Percentiles rank a stretch among this genome's conserved stretches.
Evolutionary conservation across 768 basidiomycete genomes (phyloP).

Genomic region (Hericium coralloides): DNA sequence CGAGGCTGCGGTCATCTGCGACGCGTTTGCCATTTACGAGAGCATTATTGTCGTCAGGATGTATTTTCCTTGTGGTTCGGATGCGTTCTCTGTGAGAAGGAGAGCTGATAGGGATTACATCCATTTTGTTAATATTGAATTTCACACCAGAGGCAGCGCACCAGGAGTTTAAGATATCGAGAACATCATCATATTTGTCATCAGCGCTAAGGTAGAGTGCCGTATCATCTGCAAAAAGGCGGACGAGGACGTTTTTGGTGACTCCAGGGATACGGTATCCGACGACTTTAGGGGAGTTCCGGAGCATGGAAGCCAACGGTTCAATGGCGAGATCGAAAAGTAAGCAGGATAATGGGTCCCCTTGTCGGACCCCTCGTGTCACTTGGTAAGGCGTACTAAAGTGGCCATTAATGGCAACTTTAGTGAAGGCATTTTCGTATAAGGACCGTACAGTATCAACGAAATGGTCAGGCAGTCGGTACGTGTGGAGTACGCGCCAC

Average conservation of each 20-base stretch:
- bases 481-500: not conserved
- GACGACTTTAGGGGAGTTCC: not conserved
- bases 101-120: too few species aligned
- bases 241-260: not conserved
- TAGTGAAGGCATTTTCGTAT: not conserved
- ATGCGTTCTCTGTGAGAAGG: too few species aligned
- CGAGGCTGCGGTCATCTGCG: too few species aligned
- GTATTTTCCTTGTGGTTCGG: too few species aligned
- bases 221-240: not conserved
- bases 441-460: not conserved
- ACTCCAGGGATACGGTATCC: not conserved
- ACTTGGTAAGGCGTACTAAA: slow-evolving; percentile 3
- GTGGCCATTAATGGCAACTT: not conserved
- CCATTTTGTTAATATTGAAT: too few species aligned
- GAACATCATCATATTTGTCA: slow-evolving; percentile 20
- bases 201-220: slow-evolving; percentile 18
- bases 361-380: slow-evolving; percentile 2
- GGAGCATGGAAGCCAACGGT: slow-evolving; percentile 2
- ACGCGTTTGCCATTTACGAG: too few species aligned
- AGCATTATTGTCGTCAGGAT: too few species aligned
- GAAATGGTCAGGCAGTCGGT: not conserved
- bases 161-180: slow-evolving; percentile 16
- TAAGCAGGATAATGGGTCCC: slow-evolving; percentile 10
- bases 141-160: too few species aligned
- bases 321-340: slow-evolving; percentile 10